Evolutionary conservation across 352 stramenopile genomes (phyloP), one percentile per base, ranked within the genome.

Genomic region (Saprolegnia diclina): DNA sequence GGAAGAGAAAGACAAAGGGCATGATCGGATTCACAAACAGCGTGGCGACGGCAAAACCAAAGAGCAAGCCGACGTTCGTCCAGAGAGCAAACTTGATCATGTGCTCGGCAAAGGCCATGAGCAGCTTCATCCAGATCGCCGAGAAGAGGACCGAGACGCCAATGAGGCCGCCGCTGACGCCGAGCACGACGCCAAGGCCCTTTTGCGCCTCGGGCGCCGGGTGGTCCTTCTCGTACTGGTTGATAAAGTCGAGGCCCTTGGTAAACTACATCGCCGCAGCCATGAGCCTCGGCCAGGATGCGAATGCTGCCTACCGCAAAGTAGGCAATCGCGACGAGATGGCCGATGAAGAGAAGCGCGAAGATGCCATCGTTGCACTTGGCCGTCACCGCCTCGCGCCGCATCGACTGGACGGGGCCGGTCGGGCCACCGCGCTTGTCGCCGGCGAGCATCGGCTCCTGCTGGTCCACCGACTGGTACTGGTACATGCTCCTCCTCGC

Each of bases 41-140:
- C 26, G 80, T 86, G 19, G 76, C 63, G 44, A 89, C 48, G 7
- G 84, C 86, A 56, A 90, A 90, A 24, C 72, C 76, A 45, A 92
- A 70, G 37, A 89, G 76, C 59, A 92, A 71, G 10, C 65, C 79
- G 32, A 92, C 86, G 77, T 94, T 94, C 55, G 89, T 76, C 84
- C 84, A 94, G 11, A 94, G 75, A 26, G 86, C 85, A 32, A 94
- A 81, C 61, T 75, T 70, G 74, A 94, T 94, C 75, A 94, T 89
- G 21, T 79, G 83, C 24, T 71, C 72, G 4, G 86, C 84, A 72
- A 89, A 90, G 24, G 77, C 67, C 79, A 92, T 90, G 26, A 94
- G 71, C 21, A 94, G 71, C 66, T 83, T 80, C 73, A 94, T 89
- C 86, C 86, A 94, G 14, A 82, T 53, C 32, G 83, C 75, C 42